A percentile compares a stretch with the other conserved stretches of the same genome.
Conservation (phyloP, 169 alveolate genomes). For the Cryptosporidium felis region DNA sequence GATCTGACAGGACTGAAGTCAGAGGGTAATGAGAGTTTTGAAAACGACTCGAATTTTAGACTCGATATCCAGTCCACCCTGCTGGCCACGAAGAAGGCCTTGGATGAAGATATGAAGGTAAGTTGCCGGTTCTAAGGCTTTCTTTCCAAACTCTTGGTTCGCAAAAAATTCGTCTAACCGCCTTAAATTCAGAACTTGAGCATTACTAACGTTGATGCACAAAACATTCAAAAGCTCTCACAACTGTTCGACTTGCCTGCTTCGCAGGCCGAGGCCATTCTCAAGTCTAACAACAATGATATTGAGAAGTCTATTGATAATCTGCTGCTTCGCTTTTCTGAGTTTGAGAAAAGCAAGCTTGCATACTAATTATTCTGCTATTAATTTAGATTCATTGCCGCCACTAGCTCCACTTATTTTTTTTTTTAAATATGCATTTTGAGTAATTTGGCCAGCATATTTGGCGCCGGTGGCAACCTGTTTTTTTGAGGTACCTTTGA, state of each 20-base stretch:
- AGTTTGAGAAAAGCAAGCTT: conserved; percentile 4
- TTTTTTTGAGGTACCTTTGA: no score
- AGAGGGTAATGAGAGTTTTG: neutral
- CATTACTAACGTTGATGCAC: conserved; percentile 13
- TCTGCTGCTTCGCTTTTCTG: conserved; percentile 21
- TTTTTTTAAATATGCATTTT: no score
- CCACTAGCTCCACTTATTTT: no score
- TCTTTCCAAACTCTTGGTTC: no score
- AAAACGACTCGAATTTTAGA: neutral
- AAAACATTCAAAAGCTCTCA: conserved; percentile 8
- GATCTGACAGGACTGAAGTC: conserved; percentile 17
- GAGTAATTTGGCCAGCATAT: no score
- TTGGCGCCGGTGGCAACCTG: no score
- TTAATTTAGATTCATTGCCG: no score
- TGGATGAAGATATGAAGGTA: conserved; percentile 70
- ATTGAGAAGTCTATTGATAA: neutral
- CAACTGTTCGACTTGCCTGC: conserved; percentile 14
- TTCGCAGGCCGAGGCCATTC: conserved; percentile 11
- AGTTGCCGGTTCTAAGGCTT: no score
- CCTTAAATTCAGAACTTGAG: conserved; percentile 5
- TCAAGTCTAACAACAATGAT: conserved; percentile 4
- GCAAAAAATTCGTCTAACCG: no score
- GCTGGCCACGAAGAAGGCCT: conserved; percentile 33
- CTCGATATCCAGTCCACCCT: conserved; percentile 25
- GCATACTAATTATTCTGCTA: no score